phyloP scores from a whole-genome alignment of 495 filamentous ascomycete species.

The Podospora australis region DNA sequence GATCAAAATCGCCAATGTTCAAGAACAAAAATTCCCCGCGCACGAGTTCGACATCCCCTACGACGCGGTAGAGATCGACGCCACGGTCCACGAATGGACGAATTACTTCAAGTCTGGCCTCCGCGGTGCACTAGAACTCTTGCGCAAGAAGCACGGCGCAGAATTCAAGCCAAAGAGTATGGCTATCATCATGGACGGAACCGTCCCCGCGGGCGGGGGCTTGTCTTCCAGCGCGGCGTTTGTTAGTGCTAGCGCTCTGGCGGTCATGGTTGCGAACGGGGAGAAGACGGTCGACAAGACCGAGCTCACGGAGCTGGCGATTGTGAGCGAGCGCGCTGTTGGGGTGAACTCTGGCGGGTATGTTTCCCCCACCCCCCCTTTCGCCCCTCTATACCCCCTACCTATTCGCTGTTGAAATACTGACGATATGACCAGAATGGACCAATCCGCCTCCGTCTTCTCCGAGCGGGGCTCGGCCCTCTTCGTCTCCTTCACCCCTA shows the following conservation, averaged over 20 bases:
- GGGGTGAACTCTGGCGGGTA: constrained; percentile 94
- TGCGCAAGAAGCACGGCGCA: constrained; percentile 58
- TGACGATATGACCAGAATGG: constrained; percentile 58
- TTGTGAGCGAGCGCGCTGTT: constrained; percentile 89
- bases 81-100: constrained; percentile 83
- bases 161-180: constrained; percentile 66
- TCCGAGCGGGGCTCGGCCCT: constrained; percentile 76
- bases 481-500: constrained; percentile 83
- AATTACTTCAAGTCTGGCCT: constrained; percentile 97
- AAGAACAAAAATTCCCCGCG: constrained; percentile 65
- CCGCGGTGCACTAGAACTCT: constrained; percentile 68
- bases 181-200: constrained; percentile 85
- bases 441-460: constrained; percentile 96
- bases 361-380: constrained; percentile 23
- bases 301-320: constrained; percentile 80
- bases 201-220: constrained; percentile 84
- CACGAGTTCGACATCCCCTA: constrained; percentile 68
- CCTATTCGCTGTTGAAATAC: no score
- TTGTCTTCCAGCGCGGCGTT: constrained; percentile 93
- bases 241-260: constrained; percentile 82
- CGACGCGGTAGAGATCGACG: constrained; percentile 70
- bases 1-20: constrained; percentile 67
- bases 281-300: constrained; percentile 76
- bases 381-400: no score
- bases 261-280: constrained; percentile 81